Percentiles rank a stretch among this genome's conserved stretches.
These are phyloP conservation scores for Cyclotella atomus DNA, from an alignment of 108 stramenopile species.

Conservation along the genomic window DNA sequence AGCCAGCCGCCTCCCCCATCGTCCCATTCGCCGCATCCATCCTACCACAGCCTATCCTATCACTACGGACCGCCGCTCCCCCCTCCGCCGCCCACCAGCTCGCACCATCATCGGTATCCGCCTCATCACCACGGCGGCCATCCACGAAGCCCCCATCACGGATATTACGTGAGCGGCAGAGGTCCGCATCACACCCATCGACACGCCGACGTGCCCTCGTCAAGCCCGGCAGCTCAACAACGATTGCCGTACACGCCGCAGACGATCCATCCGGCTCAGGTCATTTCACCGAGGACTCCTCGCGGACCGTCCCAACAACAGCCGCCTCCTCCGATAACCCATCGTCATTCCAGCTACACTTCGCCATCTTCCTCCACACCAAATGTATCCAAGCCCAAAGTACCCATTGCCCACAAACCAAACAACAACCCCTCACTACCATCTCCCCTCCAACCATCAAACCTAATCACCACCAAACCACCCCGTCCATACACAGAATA, in stretches of 20 bases:
- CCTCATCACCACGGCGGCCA: background rate
- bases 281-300: constrained; percentile 2
- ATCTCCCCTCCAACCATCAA: background rate
- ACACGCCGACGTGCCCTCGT: background rate
- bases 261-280: background rate
- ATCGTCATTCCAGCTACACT: background rate
- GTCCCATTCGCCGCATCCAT: background rate
- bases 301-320: constrained; percentile 1
- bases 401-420: background rate
- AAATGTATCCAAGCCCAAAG: background rate
- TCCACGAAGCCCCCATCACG: constrained; percentile 2
- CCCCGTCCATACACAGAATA: constrained; percentile 54
- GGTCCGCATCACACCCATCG: background rate
- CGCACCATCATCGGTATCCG: constrained; percentile 1
- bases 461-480: constrained; percentile 39
- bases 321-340: background rate
- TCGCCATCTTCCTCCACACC: background rate
- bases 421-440: background rate
- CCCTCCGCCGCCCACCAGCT: constrained; percentile 8
- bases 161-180: background rate
- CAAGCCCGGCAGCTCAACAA: background rate
- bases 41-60: constrained; percentile 5
- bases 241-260: background rate
- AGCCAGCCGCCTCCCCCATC: constrained; percentile 12
- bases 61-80: constrained; percentile 14